Conservation (phyloP, 2,329 filamentous ascomycete genomes). For the Apiospora saccharicola region DNA sequence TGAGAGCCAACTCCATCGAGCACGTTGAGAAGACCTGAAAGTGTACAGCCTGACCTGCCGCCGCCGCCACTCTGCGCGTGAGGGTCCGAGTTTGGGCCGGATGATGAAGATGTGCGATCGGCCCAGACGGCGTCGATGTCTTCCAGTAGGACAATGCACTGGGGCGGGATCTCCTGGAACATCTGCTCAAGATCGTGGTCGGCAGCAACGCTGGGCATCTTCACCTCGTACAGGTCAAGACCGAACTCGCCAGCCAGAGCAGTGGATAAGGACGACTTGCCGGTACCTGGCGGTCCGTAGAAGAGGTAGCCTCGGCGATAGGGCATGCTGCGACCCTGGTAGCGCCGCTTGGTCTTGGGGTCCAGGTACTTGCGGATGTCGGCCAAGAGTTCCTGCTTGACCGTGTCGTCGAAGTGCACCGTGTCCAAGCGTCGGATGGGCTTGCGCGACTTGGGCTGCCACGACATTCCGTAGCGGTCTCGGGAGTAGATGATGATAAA, state of each 20-base stretch:
- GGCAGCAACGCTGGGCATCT: conserved; percentile 47
- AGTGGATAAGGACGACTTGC: conserved; percentile 55
- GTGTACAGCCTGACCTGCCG: conserved; percentile 53
- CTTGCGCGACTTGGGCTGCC: conserved; percentile 57
- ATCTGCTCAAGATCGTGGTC: conserved; percentile 59
- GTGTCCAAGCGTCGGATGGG: conserved; percentile 59
- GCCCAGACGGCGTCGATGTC: conserved; percentile 56
- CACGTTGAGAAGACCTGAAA: conserved; percentile 68
- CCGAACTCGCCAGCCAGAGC: conserved; percentile 60
- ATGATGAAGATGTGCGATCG: background rate
- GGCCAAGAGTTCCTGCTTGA: conserved; percentile 55
- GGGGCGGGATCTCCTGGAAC: conserved; percentile 58
- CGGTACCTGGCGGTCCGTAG: conserved; percentile 43
- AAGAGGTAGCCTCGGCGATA: conserved; percentile 58
- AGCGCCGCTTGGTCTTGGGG: conserved; percentile 58
- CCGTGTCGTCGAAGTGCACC: conserved; percentile 55
- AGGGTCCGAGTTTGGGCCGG: conserved; percentile 32
- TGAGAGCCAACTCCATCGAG: conserved; percentile 70
- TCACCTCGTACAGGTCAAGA: conserved; percentile 61
- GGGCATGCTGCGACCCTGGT: conserved; percentile 70
- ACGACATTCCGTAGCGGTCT: conserved; percentile 54
- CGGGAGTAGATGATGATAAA: conserved; percentile 58
- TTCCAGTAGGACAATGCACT: conserved; percentile 63
- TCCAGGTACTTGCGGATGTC: conserved; percentile 62
- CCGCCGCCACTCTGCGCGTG: conserved; percentile 24